Conservation (phyloP, 805 yeast genomes). For the Saccharomycopsis fodiens region DNA sequence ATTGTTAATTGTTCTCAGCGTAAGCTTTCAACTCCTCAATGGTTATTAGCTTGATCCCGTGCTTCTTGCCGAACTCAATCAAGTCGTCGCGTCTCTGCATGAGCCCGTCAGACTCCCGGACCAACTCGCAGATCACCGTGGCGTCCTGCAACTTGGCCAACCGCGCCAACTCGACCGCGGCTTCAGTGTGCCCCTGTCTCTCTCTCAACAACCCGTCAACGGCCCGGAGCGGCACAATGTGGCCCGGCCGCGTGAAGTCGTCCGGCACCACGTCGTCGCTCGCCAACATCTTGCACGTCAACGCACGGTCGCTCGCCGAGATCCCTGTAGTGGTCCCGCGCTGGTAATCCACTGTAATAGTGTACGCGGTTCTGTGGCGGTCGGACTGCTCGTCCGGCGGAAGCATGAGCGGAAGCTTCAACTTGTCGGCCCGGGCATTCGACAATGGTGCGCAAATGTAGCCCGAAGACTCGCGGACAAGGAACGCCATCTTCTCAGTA, state of each 20-base stretch:
- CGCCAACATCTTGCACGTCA: constrained; percentile 71
- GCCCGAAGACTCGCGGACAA: constrained; percentile 83
- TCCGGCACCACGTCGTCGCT: constrained; percentile 44
- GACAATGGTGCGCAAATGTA: constrained; percentile 89
- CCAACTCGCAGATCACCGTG: constrained; percentile 90
- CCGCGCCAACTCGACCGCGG: constrained; percentile 80
- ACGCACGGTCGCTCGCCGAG: constrained; percentile 87
- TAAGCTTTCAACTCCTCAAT: constrained; percentile 66
- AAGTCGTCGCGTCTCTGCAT: constrained; percentile 95
- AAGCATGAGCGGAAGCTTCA: constrained; percentile 72
- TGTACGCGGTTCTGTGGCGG: constrained; percentile 95
- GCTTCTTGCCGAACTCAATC: constrained; percentile 52
- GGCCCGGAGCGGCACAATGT: constrained; percentile 87
- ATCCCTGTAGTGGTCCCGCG: constrained; percentile 96
- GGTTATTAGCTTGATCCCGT: constrained; percentile 62
- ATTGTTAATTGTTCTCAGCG: constrained; percentile 27
- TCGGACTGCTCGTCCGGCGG: constrained; percentile 46
- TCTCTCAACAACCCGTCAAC: constrained; percentile 70
- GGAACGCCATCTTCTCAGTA: constrained; percentile 85
- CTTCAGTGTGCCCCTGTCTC: constrained; percentile 96
- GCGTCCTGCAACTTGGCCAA: constrained; percentile 77
- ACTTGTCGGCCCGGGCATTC: constrained; percentile 65
- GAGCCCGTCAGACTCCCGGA: constrained; percentile 84
- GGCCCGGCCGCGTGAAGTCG: constrained; percentile 90
- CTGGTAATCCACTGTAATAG: constrained; percentile 79